A percentile compares a stretch with the other conserved stretches of the same genome.
Evolutionary conservation across 2,329 filamentous ascomycete genomes (phyloP).

Genomic region (Rutstroemia sp.): DNA sequence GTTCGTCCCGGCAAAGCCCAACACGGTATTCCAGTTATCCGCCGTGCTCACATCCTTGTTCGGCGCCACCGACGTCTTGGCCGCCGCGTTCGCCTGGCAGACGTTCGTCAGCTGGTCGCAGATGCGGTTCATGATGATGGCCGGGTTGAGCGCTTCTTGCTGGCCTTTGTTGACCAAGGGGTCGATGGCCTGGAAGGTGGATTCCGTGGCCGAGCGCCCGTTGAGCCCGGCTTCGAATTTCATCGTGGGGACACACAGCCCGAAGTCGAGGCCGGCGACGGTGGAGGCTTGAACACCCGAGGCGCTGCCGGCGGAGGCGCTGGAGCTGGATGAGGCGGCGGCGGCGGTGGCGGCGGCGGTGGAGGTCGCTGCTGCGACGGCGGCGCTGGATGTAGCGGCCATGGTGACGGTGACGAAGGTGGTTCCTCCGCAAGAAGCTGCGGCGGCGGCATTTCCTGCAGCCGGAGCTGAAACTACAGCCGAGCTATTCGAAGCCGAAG

Average conservation of each 20-base stretch:
- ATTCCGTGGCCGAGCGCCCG: slow-evolving; percentile 47
- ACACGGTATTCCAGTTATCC: slow-evolving; percentile 34
- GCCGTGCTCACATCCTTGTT: slow-evolving; percentile 42
- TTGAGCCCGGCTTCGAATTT: slow-evolving; percentile 49
- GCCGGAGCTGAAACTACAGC: slow-evolving; percentile 10
- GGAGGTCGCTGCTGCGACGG: neutral
- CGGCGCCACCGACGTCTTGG: slow-evolving; percentile 44
- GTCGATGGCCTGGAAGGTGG: slow-evolving; percentile 62
- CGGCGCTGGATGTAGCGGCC: neutral
- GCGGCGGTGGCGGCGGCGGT: neutral
- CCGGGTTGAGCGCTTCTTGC: slow-evolving; percentile 61
- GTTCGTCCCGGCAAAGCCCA: slow-evolving; percentile 31
- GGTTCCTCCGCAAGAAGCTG: slow-evolving; percentile 13
- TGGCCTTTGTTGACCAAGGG: slow-evolving; percentile 52
- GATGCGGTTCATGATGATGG: slow-evolving; percentile 68
- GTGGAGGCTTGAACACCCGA: slow-evolving; percentile 22
- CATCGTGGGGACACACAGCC: slow-evolving; percentile 42
- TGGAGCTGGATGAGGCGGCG: neutral
- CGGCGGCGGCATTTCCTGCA: neutral
- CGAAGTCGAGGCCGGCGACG: slow-evolving; percentile 38
- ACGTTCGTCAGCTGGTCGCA: slow-evolving; percentile 63
- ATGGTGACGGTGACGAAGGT: slow-evolving; percentile 15
- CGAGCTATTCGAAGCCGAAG: slow-evolving; percentile 9
- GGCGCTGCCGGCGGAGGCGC: slow-evolving; percentile 5
- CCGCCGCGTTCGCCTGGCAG: slow-evolving; percentile 54